Percentiles rank a stretch among this genome's conserved stretches.
These are phyloP conservation scores for Lentinula boryana DNA, from an alignment of 768 basidiomycete species.

Conservation along the genomic window DNA sequence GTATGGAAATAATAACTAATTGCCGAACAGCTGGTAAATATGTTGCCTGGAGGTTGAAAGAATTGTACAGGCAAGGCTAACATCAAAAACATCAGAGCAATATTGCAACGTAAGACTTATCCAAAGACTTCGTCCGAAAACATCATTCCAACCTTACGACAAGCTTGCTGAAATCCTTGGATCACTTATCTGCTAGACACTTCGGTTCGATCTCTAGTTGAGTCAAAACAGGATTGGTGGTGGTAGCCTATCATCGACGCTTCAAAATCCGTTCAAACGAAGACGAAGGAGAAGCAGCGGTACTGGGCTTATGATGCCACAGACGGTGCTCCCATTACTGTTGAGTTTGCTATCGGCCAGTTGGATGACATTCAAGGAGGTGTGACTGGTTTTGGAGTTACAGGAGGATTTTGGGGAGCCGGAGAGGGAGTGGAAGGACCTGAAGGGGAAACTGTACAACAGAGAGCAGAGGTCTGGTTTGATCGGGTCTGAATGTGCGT, in stretches of 20 bases:
- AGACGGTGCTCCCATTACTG: slow-evolving; percentile 9
- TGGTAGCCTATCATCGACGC: background rate
- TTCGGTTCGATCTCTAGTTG: too few relatives aligned
- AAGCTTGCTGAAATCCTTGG: too few relatives aligned
- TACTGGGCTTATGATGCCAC: slow-evolving; percentile 16
- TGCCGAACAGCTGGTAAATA: too few relatives aligned
- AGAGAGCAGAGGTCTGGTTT: slow-evolving; percentile 13
- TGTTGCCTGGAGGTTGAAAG: too few relatives aligned
- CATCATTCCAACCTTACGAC: too few relatives aligned
- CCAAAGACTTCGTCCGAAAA: too few relatives aligned
- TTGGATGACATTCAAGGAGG: background rate
- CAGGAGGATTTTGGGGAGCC: slow-evolving; percentile 13
- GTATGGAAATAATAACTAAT: too few relatives aligned
- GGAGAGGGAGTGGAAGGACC: slow-evolving; percentile 8
- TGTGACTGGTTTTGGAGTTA: slow-evolving; percentile 14
- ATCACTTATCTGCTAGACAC: too few relatives aligned
- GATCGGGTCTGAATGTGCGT: background rate
- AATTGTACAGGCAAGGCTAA: too few relatives aligned
- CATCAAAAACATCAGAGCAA: too few relatives aligned
- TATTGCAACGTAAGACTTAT: too few relatives aligned
- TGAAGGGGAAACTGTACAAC: slow-evolving; percentile 3
- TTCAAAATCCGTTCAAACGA: background rate
- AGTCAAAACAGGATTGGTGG: too few relatives aligned
- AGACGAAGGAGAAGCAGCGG: background rate
- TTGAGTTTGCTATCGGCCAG: slow-evolving; percentile 11